A percentile compares a stretch with the other conserved stretches of the same genome.
Conservation (phyloP, 495 filamentous ascomycete genomes). For the Penicillium diatomitis region DNA sequence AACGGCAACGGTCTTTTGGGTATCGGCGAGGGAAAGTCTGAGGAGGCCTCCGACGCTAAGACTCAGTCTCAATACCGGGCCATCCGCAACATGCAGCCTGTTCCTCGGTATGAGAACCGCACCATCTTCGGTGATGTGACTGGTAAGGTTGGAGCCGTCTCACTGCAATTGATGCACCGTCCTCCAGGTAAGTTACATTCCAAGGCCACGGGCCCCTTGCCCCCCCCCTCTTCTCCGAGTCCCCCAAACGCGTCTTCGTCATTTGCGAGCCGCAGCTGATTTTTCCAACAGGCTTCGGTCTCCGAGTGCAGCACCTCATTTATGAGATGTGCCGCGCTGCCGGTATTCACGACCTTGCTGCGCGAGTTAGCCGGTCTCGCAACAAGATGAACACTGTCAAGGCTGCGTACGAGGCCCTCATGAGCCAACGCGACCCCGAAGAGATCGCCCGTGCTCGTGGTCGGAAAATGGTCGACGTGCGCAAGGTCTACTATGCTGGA, state of each 20-base stretch:
- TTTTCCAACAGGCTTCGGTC: slow-evolving; percentile 63
- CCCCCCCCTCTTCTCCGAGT: too few relatives aligned
- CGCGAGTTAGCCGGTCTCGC: slow-evolving; percentile 62
- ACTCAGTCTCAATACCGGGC: slow-evolving; percentile 64
- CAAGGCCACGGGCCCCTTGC: too few relatives aligned
- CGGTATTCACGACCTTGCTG: slow-evolving; percentile 79
- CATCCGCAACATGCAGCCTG: slow-evolving; percentile 77
- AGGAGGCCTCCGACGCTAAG: slow-evolving; percentile 54
- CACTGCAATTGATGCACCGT: slow-evolving; percentile 67
- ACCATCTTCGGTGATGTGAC: slow-evolving; percentile 83
- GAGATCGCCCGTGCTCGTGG: slow-evolving; percentile 78
- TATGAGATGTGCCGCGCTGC: slow-evolving; percentile 81
- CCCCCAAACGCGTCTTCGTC: too few relatives aligned
- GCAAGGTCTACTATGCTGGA: slow-evolving; percentile 95
- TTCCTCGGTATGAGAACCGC: slow-evolving; percentile 79
- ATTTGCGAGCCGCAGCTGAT: too few relatives aligned
- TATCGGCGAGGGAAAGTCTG: slow-evolving; percentile 79
- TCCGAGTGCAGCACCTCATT: slow-evolving; percentile 81
- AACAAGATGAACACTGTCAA: slow-evolving; percentile 98
- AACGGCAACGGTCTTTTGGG: slow-evolving; percentile 79
- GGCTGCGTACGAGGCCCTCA: slow-evolving; percentile 73
- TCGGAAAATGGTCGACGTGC: slow-evolving; percentile 88
- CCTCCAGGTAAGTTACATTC: slow-evolving; percentile 64
- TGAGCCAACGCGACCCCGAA: slow-evolving; percentile 76
- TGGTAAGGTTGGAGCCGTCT: slow-evolving; percentile 75